Evolutionary conservation across 139 green algal species (phyloP).

Genomic region (Dunaliella primolecta): DNA sequence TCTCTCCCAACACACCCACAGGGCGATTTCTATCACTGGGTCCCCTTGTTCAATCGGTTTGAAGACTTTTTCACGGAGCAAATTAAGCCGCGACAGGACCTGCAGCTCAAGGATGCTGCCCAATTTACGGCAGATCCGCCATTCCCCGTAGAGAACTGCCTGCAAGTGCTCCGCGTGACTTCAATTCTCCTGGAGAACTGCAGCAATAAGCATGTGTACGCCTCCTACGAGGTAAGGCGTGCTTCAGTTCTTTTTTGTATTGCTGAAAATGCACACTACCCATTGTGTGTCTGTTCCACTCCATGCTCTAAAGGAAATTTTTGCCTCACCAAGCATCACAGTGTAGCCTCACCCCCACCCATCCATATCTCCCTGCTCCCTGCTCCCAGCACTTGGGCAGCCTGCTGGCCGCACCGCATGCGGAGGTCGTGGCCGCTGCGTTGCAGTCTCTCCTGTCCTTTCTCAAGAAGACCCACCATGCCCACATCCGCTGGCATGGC

Average conservation of each 20-base stretch:
- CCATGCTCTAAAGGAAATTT: too few species aligned
- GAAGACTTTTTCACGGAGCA: slow-evolving; percentile 76
- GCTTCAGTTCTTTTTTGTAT: too few species aligned
- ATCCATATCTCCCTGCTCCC: background rate
- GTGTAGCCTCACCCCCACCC: too few species aligned
- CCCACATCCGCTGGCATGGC: slow-evolving; percentile 62
- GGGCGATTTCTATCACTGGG: slow-evolving; percentile 91
- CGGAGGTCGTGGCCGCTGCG: slow-evolving; percentile 62
- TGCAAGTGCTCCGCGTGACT: slow-evolving; percentile 73
- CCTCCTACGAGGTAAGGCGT: slow-evolving; percentile 77
- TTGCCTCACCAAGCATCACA: too few species aligned
- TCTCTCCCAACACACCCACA: slow-evolving; percentile 37
- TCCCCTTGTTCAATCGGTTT: slow-evolving; percentile 81
- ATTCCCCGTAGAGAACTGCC: slow-evolving; percentile 56
- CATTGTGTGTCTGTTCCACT: too few species aligned
- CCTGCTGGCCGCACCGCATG: slow-evolving; percentile 67
- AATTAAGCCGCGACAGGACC: slow-evolving; percentile 53
- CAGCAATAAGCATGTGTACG: slow-evolving; percentile 88
- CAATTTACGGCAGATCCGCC: slow-evolving; percentile 18
- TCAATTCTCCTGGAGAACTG: slow-evolving; percentile 83
- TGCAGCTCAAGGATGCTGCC: slow-evolving; percentile 49
- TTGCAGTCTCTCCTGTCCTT: slow-evolving; percentile 68
- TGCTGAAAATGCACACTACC: too few species aligned
- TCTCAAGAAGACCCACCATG: slow-evolving; percentile 69
- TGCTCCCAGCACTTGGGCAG: slow-evolving; percentile 62